Conservation (phyloP, 257 asterid genomes). For the Vinca minor region DNA sequence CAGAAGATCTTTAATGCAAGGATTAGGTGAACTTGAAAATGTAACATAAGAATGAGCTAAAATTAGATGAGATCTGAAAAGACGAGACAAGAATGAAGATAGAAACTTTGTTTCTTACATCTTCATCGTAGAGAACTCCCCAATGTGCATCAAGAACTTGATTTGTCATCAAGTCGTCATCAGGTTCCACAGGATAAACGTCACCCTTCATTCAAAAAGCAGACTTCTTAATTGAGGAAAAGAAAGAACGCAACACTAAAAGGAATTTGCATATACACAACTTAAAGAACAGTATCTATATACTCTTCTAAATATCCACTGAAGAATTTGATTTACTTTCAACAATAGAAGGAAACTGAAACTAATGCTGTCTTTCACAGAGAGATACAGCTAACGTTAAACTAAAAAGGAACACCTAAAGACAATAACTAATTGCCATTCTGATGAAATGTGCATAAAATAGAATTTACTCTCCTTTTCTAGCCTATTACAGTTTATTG, state of each 20-base stretch:
- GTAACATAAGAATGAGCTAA: neutral
- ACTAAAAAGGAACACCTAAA: neutral
- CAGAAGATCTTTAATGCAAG: neutral
- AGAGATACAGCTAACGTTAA: neutral
- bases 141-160: constrained; percentile 81
- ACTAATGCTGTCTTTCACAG: neutral
- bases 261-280: neutral
- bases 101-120: constrained; percentile 43
- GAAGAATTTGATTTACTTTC: neutral
- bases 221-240: constrained; percentile 7
- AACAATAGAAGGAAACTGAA: neutral
- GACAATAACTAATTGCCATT: neutral
- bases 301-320: neutral
- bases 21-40: neutral
- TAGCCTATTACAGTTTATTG: neutral
- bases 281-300: neutral
- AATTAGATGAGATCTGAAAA: constrained; percentile 7
- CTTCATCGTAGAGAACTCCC: constrained; percentile 72
- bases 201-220: constrained; percentile 54
- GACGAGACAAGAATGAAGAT: neutral
- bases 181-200: constrained; percentile 79
- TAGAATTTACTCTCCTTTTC: neutral
- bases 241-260: constrained; percentile 1
- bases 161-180: constrained; percentile 38
- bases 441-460: neutral